Evolutionary conservation across 371 early-diverging fungal genomes (phyloP).

Genomic region (Syncephalastrum racemosum): DNA sequence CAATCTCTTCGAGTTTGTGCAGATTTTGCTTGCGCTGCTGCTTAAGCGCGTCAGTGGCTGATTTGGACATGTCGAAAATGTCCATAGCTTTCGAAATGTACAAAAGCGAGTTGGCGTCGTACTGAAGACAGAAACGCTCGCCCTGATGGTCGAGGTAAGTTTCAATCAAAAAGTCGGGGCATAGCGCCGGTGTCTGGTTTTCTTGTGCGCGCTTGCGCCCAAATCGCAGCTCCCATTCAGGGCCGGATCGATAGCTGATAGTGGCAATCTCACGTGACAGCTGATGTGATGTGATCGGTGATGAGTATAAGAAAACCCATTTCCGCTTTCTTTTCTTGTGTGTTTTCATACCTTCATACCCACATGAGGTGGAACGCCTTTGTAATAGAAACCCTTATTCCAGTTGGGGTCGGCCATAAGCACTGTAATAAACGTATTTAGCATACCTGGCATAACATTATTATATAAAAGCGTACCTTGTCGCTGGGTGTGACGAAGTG

Average conservation of each 20-base stretch:
- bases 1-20: slow-evolving; percentile 29
- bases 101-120: slow-evolving; percentile 92
- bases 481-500: slow-evolving; percentile 87
- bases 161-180: slow-evolving; percentile 94
- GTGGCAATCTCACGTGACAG: slow-evolving; percentile 88
- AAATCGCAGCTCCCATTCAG: slow-evolving; percentile 96
- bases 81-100: slow-evolving; percentile 98
- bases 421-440: slow-evolving; percentile 42
- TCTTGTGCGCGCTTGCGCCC: slow-evolving; percentile 81
- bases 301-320: not conserved
- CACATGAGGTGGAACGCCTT: slow-evolving; percentile 86
- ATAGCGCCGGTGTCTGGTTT: slow-evolving; percentile 74
- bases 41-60: slow-evolving; percentile 44
- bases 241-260: slow-evolving; percentile 90
- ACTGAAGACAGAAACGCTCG: slow-evolving; percentile 88
- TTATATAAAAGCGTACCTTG: slow-evolving; percentile 52
- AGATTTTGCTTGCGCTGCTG: slow-evolving; percentile 45
- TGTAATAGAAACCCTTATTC: slow-evolving; percentile 92
- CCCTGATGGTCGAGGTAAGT: slow-evolving; percentile 96
- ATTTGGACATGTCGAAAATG: slow-evolving; percentile 88
- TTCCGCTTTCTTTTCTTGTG: not conserved
- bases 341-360: slow-evolving; percentile 83
- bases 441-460: not conserved
- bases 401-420: slow-evolving; percentile 95
- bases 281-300: slow-evolving; percentile 15